Evolutionary conservation across 805 yeast species (phyloP).

Genomic region (Starmerella stigmatis): DNA sequence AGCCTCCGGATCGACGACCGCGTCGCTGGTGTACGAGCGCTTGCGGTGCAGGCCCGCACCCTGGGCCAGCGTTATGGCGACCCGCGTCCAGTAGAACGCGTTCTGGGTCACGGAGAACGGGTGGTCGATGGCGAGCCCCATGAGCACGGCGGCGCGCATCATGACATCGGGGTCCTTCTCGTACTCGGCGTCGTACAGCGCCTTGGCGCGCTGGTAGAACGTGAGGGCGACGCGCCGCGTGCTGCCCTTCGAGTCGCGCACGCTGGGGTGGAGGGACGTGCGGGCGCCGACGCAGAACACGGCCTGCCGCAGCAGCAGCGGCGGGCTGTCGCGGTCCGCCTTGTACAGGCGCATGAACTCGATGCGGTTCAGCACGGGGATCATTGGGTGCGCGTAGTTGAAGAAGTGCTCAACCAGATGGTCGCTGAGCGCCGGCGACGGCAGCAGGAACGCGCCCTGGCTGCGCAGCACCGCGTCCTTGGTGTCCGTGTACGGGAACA

Average conservation of each 20-base stretch:
- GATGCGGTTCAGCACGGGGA: conserved; percentile 56
- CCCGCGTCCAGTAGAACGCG: conserved; percentile 58
- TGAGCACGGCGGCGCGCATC: conserved; percentile 50
- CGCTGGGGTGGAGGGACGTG: conserved; percentile 44
- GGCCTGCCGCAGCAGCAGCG: conserved; percentile 59
- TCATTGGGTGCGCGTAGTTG: conserved; percentile 51
- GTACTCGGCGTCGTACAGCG: conserved; percentile 57
- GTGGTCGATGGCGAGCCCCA: conserved; percentile 66
- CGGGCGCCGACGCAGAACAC: conserved; percentile 61
- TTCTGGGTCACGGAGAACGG: conserved; percentile 59
- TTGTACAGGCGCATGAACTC: conserved; percentile 50
- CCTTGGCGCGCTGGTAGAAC: conserved; percentile 62
- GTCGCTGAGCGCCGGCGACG: conserved; percentile 47
- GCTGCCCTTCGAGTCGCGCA: conserved; percentile 38
- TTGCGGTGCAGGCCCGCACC: conserved; percentile 62
- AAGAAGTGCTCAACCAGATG: conserved; percentile 55
- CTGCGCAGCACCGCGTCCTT: conserved; percentile 38
- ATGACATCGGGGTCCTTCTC: conserved; percentile 55
- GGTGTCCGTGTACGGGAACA: conserved; percentile 28
- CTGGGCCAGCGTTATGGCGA: conserved; percentile 61
- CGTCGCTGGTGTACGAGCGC: background rate
- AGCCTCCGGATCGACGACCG: conserved; percentile 29
- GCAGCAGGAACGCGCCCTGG: conserved; percentile 62
- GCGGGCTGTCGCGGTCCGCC: conserved; percentile 40
- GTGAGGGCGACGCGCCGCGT: conserved; percentile 47